Evolutionary conservation across 768 basidiomycete species (phyloP).

Genomic region (Crucibulum laeve): DNA sequence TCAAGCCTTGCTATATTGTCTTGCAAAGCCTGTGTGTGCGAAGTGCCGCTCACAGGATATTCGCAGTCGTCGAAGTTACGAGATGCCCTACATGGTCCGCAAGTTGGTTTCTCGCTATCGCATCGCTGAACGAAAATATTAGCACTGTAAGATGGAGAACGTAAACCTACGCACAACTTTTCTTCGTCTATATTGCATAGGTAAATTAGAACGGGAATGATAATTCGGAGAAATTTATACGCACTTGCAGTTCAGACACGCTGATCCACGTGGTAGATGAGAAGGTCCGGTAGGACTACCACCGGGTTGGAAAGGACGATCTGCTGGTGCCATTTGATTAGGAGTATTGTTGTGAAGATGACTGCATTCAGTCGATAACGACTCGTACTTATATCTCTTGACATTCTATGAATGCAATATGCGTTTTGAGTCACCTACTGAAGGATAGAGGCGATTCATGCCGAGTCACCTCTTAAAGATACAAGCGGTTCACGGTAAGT

Average conservation of each 20-base stretch:
- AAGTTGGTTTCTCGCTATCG: constrained; percentile 45
- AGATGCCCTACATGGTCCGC: constrained; percentile 43
- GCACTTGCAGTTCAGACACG: constrained; percentile 50
- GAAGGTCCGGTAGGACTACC: too few species aligned
- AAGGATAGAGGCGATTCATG: too few species aligned
- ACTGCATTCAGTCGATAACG: too few species aligned
- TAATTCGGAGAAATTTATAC: constrained; percentile 7
- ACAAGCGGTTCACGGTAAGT: too few species aligned
- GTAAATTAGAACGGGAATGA: not conserved
- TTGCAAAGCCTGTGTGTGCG: constrained; percentile 42
- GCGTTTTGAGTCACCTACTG: too few species aligned
- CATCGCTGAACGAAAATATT: constrained; percentile 36
- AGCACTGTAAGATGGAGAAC: not conserved
- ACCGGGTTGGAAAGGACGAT: too few species aligned
- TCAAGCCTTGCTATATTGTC: constrained; percentile 39
- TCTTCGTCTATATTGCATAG: constrained; percentile 30
- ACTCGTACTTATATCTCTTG: too few species aligned
- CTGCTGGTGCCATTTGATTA: too few species aligned
- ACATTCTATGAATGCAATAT: too few species aligned
- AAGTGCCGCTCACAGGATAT: constrained; percentile 41
- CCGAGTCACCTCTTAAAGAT: too few species aligned
- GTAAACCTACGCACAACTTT: constrained; percentile 35
- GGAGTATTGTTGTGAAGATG: too few species aligned
- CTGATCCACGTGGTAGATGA: constrained; percentile 48
- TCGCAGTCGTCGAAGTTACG: constrained; percentile 49